These are phyloP conservation scores for Lipomyces spencermartinsiae DNA, from an alignment of 805 yeast species.

Conservation along the genomic window DNA sequence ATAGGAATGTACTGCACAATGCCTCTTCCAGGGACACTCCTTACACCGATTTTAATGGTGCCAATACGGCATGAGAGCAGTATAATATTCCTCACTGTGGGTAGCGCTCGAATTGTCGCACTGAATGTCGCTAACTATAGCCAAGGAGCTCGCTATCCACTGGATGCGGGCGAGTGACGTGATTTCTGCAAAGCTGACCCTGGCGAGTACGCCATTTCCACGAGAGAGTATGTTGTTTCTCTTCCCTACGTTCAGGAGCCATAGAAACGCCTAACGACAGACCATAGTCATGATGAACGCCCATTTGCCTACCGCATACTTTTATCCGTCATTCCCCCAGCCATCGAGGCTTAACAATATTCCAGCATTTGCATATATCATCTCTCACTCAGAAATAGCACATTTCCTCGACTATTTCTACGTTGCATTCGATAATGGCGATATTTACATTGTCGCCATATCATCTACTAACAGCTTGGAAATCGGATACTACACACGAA, in stretches of 20 bases:
- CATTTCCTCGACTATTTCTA: constrained; percentile 24
- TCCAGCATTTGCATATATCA: background rate
- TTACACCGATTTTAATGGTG: constrained; percentile 26
- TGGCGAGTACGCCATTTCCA: constrained; percentile 2
- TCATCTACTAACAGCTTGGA: background rate
- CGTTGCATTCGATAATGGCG: constrained; percentile 31
- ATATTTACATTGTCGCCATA: constrained; percentile 18
- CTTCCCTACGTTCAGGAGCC: background rate
- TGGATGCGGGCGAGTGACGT: constrained; percentile 15
- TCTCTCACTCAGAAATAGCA: background rate
- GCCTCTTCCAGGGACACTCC: constrained; percentile 11
- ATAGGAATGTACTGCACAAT: constrained; percentile 12
- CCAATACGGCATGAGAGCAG: constrained; percentile 15
- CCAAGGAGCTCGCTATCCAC: constrained; percentile 11
- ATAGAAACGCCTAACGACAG: background rate
- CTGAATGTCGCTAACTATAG: background rate
- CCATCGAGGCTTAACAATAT: background rate
- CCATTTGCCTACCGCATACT: background rate
- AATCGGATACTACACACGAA: constrained; percentile 1
- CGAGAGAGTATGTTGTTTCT: background rate
- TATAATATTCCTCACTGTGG: constrained; percentile 19
- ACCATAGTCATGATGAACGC: background rate
- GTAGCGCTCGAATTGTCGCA: background rate
- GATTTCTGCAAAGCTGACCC: constrained; percentile 12
- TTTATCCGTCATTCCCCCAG: constrained; percentile 1